A percentile compares a stretch with the other conserved stretches of the same genome.
These are phyloP conservation scores for Clonostachys solani DNA, from an alignment of 2,329 filamentous ascomycete species.

Conservation along the genomic window DNA sequence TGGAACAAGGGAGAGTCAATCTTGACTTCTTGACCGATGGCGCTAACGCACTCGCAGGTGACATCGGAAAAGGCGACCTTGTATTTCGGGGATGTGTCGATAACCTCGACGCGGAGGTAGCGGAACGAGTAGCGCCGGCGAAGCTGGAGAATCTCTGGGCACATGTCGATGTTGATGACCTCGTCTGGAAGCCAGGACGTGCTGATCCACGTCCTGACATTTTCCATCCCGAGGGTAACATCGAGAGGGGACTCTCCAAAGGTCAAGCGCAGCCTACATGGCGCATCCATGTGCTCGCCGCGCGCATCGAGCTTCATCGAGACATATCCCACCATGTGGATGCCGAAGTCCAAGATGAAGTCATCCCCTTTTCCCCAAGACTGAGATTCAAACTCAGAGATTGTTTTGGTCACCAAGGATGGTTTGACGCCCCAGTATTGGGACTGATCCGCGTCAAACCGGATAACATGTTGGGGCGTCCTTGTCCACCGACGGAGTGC, in stretches of 20 bases:
- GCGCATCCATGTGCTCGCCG: constrained; percentile 25
- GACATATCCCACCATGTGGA: constrained; percentile 23
- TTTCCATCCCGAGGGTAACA: constrained; percentile 23
- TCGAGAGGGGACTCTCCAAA: constrained; percentile 29
- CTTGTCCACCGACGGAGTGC: constrained; percentile 8
- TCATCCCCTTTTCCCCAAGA: constrained; percentile 17
- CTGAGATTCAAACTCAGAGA: not conserved
- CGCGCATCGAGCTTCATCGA: constrained; percentile 18
- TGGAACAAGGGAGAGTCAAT: constrained; percentile 9
- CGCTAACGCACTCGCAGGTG: constrained; percentile 18
- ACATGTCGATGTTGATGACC: constrained; percentile 24
- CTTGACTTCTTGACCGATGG: constrained; percentile 9
- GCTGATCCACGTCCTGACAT: constrained; percentile 28
- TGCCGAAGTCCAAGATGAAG: constrained; percentile 24
- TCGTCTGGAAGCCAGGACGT: constrained; percentile 30
- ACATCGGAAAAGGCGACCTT: constrained; percentile 21
- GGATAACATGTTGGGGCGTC: constrained; percentile 8
- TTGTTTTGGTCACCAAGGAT: not conserved
- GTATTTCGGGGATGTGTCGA: constrained; percentile 26
- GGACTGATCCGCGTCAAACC: constrained; percentile 10
- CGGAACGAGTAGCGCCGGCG: constrained; percentile 24
- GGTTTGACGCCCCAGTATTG: constrained; percentile 13
- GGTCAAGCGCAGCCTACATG: constrained; percentile 22
- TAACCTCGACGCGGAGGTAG: constrained; percentile 22
- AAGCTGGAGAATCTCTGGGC: constrained; percentile 18